These are phyloP conservation scores for Angophora floribunda DNA, from an alignment of 345 rosid species.

Conservation along the genomic window DNA sequence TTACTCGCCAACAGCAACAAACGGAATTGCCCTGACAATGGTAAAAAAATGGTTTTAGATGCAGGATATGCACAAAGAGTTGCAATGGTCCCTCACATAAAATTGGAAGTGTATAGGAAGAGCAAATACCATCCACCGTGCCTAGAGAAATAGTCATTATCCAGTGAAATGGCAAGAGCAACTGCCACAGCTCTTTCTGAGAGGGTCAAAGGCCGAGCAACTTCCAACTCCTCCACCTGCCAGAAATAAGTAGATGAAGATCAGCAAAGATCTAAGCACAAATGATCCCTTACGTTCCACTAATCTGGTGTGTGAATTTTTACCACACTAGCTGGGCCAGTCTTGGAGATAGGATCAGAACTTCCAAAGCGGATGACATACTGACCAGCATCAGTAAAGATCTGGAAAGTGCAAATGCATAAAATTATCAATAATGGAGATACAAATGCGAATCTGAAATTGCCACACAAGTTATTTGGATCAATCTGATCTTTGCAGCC, in stretches of 20 bases:
- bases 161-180: conserved; percentile 90
- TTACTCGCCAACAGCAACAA: conserved; percentile 41
- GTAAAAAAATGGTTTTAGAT: background rate
- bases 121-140: conserved; percentile 75
- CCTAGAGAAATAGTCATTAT: conserved; percentile 91
- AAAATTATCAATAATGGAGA: background rate
- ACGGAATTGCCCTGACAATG: conserved; percentile 51
- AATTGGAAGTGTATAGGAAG: background rate
- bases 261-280: background rate
- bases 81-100: background rate
- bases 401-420: conserved; percentile 26
- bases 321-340: conserved; percentile 49
- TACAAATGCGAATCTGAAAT: background rate
- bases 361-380: conserved; percentile 87
- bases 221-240: conserved; percentile 81
- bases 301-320: background rate
- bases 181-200: conserved; percentile 80
- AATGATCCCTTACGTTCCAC: background rate
- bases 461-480: background rate
- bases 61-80: background rate
- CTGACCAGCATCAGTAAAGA: conserved; percentile 98
- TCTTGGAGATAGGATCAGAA: conserved; percentile 50
- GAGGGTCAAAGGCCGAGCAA: conserved; percentile 49
- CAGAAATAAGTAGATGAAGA: background rate
- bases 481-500: background rate